Evolutionary conservation across 441 rosid species (phyloP), one percentile per base, ranked within the genome.

Genomic region (Erysimum pusillum): DNA sequence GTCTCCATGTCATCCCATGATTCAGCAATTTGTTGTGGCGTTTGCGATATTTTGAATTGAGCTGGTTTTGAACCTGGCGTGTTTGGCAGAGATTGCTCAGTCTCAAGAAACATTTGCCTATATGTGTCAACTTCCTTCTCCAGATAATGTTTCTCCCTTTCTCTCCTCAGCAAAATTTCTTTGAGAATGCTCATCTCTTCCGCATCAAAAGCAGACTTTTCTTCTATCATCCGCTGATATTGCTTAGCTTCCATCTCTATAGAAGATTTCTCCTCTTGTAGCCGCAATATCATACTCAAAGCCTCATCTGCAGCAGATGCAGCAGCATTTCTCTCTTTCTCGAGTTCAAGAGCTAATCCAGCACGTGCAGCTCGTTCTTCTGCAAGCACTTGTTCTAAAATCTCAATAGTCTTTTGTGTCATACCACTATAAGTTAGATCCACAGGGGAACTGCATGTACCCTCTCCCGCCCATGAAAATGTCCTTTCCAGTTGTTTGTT

Each of bases 161-260:
- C 98, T 74, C 97, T 90, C 76, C 90, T 87, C 22, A 92, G 53
- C 56, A 94, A 63, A 45, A 91, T 94, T 80, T 94, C 96, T 79
- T 87, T 90, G 51, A 94, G 87, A 82, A 94, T 83, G 77, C 67
- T 88, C 98, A 88, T 89, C 80, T 93, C 98, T 83, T 91, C 97
- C 4, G 82, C 79, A 79, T 91, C 92, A 78, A 85, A 91, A 51
- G 88, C 87, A 63, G 89, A 83, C 75, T 93, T 93, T 78, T 89
- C 97, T 73, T 93, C 93, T 54, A 86, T 85, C 87, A 91, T 87
- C 83, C 95, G 81, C 76, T 85, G 91, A 85, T 83, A 89, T 60
- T 91, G 97, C 86, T 81, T 86, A 32, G 90, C 87, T 81, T 91
- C 92, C 96, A 91, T 93, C 79, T 82, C 89, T 63, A 87, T 65